Evolutionary conservation across 2,329 filamentous ascomycete genomes (phyloP).

Genomic region (Dactylonectria estremocensis): DNA sequence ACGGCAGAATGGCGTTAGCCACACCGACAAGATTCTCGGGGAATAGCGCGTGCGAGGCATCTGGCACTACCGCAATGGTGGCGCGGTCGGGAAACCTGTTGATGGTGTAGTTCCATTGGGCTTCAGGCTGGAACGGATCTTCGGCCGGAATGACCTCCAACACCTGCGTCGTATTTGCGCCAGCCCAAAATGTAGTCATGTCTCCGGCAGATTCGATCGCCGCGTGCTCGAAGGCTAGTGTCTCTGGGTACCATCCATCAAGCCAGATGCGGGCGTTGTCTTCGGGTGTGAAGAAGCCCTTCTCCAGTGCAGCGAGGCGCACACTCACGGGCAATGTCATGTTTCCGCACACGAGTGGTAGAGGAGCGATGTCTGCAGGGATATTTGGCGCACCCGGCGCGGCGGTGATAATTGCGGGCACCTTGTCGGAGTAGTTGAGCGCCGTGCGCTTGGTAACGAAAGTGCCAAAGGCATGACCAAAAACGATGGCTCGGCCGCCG

Average conservation of each 20-base stretch:
- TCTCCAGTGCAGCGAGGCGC: slow-evolving; percentile 5
- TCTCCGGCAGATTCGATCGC: slow-evolving; percentile 5
- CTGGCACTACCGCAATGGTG: background rate
- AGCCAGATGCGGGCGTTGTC: slow-evolving; percentile 10
- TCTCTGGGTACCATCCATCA: slow-evolving; percentile 16
- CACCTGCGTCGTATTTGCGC: slow-evolving; percentile 6
- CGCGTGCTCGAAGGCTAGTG: slow-evolving; percentile 7
- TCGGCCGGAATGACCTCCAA: slow-evolving; percentile 8
- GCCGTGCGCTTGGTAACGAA: slow-evolving; percentile 10
- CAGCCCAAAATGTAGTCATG: slow-evolving; percentile 11
- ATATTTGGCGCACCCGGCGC: slow-evolving; percentile 1
- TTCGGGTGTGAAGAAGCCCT: slow-evolving; percentile 9
- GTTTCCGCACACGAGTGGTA: slow-evolving; percentile 9
- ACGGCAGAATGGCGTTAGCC: slow-evolving; percentile 3
- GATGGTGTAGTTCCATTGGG: slow-evolving; percentile 5
- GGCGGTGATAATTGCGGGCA: slow-evolving; percentile 7
- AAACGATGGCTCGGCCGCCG: slow-evolving; percentile 10
- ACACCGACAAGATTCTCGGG: slow-evolving; percentile 11
- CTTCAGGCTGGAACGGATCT: slow-evolving; percentile 11
- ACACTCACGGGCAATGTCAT: background rate
- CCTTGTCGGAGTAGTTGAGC: slow-evolving; percentile 15
- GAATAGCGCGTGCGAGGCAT: slow-evolving; percentile 11
- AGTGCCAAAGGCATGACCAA: slow-evolving; percentile 13
- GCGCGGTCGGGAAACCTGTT: background rate
- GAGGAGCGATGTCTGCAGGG: slow-evolving; percentile 6